A percentile compares a stretch with the other conserved stretches of the same genome.
Conservation (phyloP, 371 early-diverging fungal genomes). For the Rhizopus delemar region DNA sequence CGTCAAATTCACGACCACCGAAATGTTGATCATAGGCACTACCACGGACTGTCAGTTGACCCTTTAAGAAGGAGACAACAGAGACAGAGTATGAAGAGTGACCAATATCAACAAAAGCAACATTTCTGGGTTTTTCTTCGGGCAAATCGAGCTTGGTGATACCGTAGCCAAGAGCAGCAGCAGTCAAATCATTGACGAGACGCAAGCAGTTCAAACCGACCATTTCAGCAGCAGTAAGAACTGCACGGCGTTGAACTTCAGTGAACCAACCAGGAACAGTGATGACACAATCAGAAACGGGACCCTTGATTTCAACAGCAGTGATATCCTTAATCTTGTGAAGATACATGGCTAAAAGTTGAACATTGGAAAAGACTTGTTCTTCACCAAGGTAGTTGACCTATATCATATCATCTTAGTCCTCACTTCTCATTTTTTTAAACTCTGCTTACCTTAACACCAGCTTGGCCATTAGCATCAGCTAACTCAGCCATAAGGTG, state of each 20-base stretch:
- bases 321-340: slow-evolving; percentile 91
- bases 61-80: slow-evolving; percentile 91
- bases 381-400: slow-evolving; percentile 80
- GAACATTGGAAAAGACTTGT: slow-evolving; percentile 81
- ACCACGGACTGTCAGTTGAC: slow-evolving; percentile 89
- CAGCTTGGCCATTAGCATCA: slow-evolving; percentile 83
- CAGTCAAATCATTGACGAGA: slow-evolving; percentile 92
- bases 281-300: slow-evolving; percentile 92
- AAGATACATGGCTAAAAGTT: slow-evolving; percentile 93
- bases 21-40: slow-evolving; percentile 90
- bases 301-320: slow-evolving; percentile 76
- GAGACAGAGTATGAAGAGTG: slow-evolving; percentile 90
- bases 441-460: slow-evolving; percentile 66
- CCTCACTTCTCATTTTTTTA: not conserved
- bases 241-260: slow-evolving; percentile 88
- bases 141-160: slow-evolving; percentile 97
- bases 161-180: slow-evolving; percentile 95
- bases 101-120: slow-evolving; percentile 94
- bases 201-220: slow-evolving; percentile 93
- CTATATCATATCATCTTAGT: slow-evolving; percentile 26
- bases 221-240: slow-evolving; percentile 87
- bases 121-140: slow-evolving; percentile 90
- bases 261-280: slow-evolving; percentile 95
- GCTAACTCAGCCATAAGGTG: slow-evolving; percentile 80
- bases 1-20: slow-evolving; percentile 96